Base-by-base conservation (phyloP, 768 basidiomycete species). In the Russula ochroleuca region DNA sequence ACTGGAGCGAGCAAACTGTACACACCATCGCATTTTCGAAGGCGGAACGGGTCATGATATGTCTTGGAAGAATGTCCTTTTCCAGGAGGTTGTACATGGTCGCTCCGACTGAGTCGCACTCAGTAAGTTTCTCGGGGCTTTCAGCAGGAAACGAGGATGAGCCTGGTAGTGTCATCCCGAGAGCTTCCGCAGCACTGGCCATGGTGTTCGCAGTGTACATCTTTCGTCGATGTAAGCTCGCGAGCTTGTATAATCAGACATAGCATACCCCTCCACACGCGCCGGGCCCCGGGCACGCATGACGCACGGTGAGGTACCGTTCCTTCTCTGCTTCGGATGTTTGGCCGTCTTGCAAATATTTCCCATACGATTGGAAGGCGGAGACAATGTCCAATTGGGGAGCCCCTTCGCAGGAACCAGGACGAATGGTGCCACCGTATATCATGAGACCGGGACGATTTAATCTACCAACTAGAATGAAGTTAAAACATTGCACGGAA, bases 131-230 rank as follows among this genome's bases (percentile, higher is more conserved):
- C 73, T 98, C 96, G 57, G 81, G 76, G 67, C 91, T 94, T 73
- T 94, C 88, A 40, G 97, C 97, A 7, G 94, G 94, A 81, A 88
- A 98, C 9, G 94, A 95, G 0, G 94, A 95, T n/a, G 94, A 97
- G 33, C 96, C 96, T 9, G 97, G 92, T 10, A 98, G 77, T 17
- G 93, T 84, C 96, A 99, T 99, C 51, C 97, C 97, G 69, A 99
- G 75, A 1, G 90, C 94, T 76, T 99, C 97, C 48, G 92, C 83
- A 15, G 94, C 93, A 67, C 92, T 94, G 5, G 96, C 93, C 92
- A 99, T 98, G 3, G 97, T 98, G 75, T 98, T 99, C 38, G 93
- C 92, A 6, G 94, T 97, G 75, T 96, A 96, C 94, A 96, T 95
- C 93, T 94, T 72, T 58, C 37, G 25, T 64, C 19, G 5, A 51